These are phyloP conservation scores for Circinella minor DNA, from an alignment of 371 early-diverging fungal genomes.

Conservation along the genomic window DNA sequence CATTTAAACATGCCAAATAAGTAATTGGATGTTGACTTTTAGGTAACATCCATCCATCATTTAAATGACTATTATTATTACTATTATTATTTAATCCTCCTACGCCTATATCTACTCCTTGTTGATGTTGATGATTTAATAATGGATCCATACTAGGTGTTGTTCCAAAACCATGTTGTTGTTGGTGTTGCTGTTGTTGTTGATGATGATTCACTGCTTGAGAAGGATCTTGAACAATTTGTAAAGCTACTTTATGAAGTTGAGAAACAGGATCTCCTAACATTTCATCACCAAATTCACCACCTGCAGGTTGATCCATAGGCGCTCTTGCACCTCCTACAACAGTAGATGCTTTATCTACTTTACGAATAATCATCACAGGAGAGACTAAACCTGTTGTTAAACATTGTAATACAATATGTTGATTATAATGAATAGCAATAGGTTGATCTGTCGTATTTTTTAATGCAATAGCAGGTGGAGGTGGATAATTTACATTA, in stretches of 20 bases:
- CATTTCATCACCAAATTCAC: conserved; percentile 47
- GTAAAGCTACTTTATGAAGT: conserved; percentile 89
- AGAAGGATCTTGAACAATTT: conserved; percentile 61
- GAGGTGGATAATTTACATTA: conserved; percentile 41
- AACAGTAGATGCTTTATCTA: conserved; percentile 73
- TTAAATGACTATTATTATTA: too few species aligned
- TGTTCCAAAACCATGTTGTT: conserved; percentile 3
- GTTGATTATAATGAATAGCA: conserved; percentile 66
- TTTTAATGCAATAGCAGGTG: conserved; percentile 31
- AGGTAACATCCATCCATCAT: conserved; percentile 34
- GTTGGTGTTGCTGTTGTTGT: conserved; percentile 10
- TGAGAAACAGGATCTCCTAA: conserved; percentile 81
- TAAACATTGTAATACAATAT: conserved; percentile 76
- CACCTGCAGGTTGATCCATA: conserved; percentile 20
- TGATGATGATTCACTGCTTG: conserved; percentile 8
- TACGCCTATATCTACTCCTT: background rate
- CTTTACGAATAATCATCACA: conserved; percentile 75
- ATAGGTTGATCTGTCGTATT: conserved; percentile 30
- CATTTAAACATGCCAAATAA: conserved; percentile 78
- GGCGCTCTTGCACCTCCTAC: conserved; percentile 48
- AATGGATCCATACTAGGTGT: background rate
- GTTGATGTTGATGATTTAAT: background rate
- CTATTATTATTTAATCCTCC: too few species aligned
- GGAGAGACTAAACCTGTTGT: conserved; percentile 78
- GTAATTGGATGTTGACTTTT: conserved; percentile 55